phyloP scores from a whole-genome alignment of 1,139 yeast genomes.

The Blastobotrys ciferrii region DNA sequence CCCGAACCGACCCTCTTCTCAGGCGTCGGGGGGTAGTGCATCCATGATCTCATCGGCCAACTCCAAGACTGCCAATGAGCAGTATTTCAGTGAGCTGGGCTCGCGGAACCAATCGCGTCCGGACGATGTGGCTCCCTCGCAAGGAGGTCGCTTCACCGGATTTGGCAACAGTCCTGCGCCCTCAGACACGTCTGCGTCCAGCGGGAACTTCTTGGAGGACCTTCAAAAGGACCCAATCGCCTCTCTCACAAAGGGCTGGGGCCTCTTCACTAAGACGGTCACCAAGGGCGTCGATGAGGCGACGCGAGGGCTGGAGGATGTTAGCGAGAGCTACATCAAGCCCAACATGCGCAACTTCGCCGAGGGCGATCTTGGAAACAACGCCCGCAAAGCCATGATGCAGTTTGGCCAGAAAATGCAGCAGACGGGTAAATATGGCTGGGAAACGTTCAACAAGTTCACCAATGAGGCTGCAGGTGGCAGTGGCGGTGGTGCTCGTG shows the following conservation, averaged over 20 bases:
- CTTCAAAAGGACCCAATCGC: conserved; percentile 87
- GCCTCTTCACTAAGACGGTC: conserved; percentile 79
- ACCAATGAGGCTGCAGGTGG: conserved; percentile 39
- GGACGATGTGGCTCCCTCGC: conserved; percentile 80
- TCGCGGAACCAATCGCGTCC: conserved; percentile 70
- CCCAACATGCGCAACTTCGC: conserved; percentile 83
- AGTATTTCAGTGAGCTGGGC: conserved; percentile 79
- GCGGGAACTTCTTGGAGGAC: conserved; percentile 51
- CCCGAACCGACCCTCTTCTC: conserved; percentile 15
- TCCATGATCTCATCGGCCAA: conserved; percentile 24
- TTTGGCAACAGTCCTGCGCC: conserved; percentile 79
- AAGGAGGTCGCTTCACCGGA: conserved; percentile 91
- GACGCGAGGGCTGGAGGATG: conserved; percentile 31
- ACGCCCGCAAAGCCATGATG: conserved; percentile 86
- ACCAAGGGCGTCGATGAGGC: conserved; percentile 72
- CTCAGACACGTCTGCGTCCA: conserved; percentile 44
- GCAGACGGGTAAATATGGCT: conserved; percentile 70
- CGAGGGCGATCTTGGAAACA: conserved; percentile 73
- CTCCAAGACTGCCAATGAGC: conserved; percentile 67
- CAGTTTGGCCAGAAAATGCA: conserved; percentile 95
- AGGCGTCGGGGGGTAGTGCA: conserved; percentile 14
- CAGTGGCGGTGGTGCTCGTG: conserved; percentile 9
- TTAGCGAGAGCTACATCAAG: conserved; percentile 81
- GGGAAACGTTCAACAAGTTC: conserved; percentile 59
- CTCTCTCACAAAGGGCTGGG: conserved; percentile 90